Base-by-base conservation (phyloP, 768 basidiomycete genomes). In the Lactarius akahatsu region DNA sequence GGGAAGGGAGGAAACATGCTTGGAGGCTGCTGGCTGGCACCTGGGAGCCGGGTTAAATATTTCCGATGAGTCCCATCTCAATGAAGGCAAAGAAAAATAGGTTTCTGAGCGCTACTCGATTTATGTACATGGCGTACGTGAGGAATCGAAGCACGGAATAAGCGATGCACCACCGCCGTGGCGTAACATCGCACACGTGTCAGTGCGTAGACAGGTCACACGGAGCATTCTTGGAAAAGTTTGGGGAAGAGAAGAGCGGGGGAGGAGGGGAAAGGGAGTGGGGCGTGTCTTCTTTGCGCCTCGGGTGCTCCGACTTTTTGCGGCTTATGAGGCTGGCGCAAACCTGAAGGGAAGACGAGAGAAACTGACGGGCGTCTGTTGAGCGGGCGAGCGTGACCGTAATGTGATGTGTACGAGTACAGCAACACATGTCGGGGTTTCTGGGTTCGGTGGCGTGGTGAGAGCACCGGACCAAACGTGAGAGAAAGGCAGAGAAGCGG, bases 91-190 rank as follows among this genome's bases (percentile, higher is more conserved):
- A 59, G 30, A 56, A 56, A 23, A 56, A 20, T n/a, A 34, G 58
- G 26, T 55, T 55, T 41, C 41, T 26, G 54, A 28, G 64, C 59
- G 64, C 52, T 36, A 55, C n/a, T 41, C 54, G 64, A 28, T 55
- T 61, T 55, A 61, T 61, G 60, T 61, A 61, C 59, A 43, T 23
- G 65, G 36, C 56, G 23, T 59, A 61, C 60, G 65, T 66, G 45
- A 5, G 28, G 45, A 66, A 66, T 66, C 45, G 65, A 66, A 66
- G 65, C 64, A 45, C 11, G 11, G 45, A 58, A 40, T 57, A 62
- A 43, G 43, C 56, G 65, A 62, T 34, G 28, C 38, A 57, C 50
- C 47, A 58, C 65, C 61, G 47, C 61, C 45, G 55, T 47, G 52
- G 58, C 57, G 41, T 40, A 32, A 58, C 57, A 36, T 32, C 23